A percentile compares a stretch with the other conserved stretches of the same genome.
Evolutionary conservation across 306 rosid genomes (phyloP).

Genomic region (Acmispon strigosus): DNA sequence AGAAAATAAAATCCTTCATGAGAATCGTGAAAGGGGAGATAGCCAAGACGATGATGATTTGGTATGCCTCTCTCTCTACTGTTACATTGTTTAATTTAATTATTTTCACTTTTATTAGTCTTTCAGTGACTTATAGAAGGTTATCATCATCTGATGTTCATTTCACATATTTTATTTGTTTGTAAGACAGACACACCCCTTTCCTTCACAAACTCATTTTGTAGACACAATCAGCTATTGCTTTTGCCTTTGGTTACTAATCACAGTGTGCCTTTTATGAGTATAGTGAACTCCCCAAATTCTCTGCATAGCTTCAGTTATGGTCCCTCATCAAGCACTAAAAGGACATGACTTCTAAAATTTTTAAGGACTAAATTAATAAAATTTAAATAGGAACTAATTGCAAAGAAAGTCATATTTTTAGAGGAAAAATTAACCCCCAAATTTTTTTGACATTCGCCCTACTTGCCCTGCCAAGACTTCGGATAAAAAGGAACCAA

Average conservation of each 20-base stretch:
- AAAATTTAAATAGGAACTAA: too few relatives aligned
- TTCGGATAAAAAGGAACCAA: not conserved
- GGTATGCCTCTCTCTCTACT: conserved; percentile 38
- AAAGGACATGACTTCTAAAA: too few relatives aligned
- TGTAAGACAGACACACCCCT: not conserved
- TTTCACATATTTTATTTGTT: conserved; percentile 17
- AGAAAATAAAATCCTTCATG: conserved; percentile 82
- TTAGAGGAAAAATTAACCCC: too few relatives aligned
- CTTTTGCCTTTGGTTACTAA: not conserved
- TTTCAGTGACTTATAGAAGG: not conserved
- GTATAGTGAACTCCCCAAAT: not conserved
- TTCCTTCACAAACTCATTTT: not conserved
- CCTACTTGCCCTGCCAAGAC: not conserved
- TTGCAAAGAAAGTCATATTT: too few relatives aligned
- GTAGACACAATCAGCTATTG: not conserved
- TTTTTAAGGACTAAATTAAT: too few relatives aligned
- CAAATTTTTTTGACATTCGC: not conserved
- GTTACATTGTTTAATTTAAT: not conserved
- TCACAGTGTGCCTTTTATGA: not conserved
- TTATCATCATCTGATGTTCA: not conserved
- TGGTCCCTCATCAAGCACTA: not conserved
- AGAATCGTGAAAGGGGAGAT: conserved; percentile 83
- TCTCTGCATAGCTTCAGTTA: not conserved
- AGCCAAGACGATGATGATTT: conserved; percentile 90
- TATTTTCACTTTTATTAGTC: not conserved